Evolutionary conservation across 2,329 filamentous ascomycete genomes (phyloP), one percentile per base, ranked within the genome.

Genomic region (Remersonia thermophila): DNA sequence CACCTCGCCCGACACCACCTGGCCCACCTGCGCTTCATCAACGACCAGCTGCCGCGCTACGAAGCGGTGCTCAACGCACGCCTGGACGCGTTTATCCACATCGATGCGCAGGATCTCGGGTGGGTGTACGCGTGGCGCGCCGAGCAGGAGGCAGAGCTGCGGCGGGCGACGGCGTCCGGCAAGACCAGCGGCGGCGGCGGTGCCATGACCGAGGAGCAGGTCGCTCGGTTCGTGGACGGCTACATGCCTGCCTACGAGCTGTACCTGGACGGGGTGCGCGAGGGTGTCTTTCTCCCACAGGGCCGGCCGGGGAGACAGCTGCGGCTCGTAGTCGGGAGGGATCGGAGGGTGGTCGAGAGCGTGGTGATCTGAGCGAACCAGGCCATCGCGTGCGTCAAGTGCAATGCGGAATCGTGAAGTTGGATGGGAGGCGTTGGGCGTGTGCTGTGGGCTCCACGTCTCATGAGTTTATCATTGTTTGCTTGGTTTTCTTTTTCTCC

Each of bases 111-210:
- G 47, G 65, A 91, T 46, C 67, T 74, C 4, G 64, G 66, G 34
- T 87, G 77, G 52, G 87, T 93, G 35, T 94, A 94, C 50, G 71
- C 70, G 42, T 94, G 87, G 87, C 74, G 86, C 11, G 62, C 77
- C 47, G 67, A 94, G 60, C 84, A 93, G 59, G 86, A 94, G 59
- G 69, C 71, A 32, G 71, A 71, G 40, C 64, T 94, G 49, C 71
- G 81, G 16, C 63, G 63, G 7, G 59, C 67, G 15, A 80, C 71
- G 45, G 37, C 20, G 5, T 5, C 5, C 20, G 5, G 20, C 20
- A 23, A 23, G 5, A 23, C 5, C 20, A 23, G 20, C 20, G 9
- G 9, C 20, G 13, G 37, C 7, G 84, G 82, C 7, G 69, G 67
- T 0, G 86, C 84, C 20, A 94, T 94, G 87, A 80, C 74, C 1